Evolutionary conservation across 106 monocot genomes (phyloP), one percentile per base, ranked within the genome.

Genomic region (Phalaenopsis equestris): DNA sequence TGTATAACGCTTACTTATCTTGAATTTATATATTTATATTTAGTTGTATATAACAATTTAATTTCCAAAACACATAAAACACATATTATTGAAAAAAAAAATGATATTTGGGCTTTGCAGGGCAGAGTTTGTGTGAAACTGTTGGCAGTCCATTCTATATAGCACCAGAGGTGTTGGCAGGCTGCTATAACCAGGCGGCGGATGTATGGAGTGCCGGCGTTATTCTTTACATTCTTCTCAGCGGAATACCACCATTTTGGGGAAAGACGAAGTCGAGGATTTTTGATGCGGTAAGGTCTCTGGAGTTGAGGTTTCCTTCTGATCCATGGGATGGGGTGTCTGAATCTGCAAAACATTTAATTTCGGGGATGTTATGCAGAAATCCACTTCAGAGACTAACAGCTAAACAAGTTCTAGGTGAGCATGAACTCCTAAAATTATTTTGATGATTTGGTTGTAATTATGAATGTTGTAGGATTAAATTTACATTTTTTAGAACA

Each of bases 131-230:
- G 81, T 75, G 81, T 73, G 94, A 90, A 47, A 94, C 86, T 8
- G 94, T 98, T 15, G 97, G 97, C 7, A 94, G 97, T 80, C 97
- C 97, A 3, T 98, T 98, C 56, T 98, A 98, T 83, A 98, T 98
- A 82, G 92, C 97, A 39, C 94, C 97, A 3, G 97, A 98, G 76
- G 97, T 98, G 15, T 64, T 98, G 41, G 75, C 88, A 16, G 94
- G 97, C 41, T 92, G 94, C 18, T 98, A 98, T 79, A 98, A 89
- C 68, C 87, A 98, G 83, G 92, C 92, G 3, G 97, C 97, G 18
- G 97, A 98, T 86, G 87, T 98, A 14, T 97, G 96, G 96, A 93
- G 93, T 84, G 87, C 93, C 0, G 96, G 96, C 24, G 94, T 97
- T 48, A 94, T 98, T 83, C 82, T 98, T 8, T 94, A 98, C 84